phyloP scores from a whole-genome alignment of 73 alveolate species.

The Diophrys sp. region DNA sequence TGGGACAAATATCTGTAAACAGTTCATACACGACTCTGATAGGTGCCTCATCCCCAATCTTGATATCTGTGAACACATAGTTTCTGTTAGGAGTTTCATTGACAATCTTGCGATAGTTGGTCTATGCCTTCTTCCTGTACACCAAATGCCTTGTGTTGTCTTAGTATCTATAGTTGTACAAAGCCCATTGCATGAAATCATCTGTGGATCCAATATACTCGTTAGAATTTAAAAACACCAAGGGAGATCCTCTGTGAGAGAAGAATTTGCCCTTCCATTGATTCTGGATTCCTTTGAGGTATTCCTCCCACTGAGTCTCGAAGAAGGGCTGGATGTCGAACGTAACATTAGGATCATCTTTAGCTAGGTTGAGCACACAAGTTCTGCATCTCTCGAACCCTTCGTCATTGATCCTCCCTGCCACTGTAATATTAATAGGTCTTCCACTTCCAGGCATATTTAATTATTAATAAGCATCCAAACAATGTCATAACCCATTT shows the following conservation, averaged over 20 bases:
- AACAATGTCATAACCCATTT: too few relatives aligned
- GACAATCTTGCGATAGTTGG: constrained; percentile 12
- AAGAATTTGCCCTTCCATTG: constrained; percentile 57
- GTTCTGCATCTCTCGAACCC: constrained; percentile 47
- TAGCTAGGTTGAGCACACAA: constrained; percentile 33
- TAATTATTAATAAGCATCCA: too few relatives aligned
- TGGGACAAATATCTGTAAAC: constrained; percentile 70
- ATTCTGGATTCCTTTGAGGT: constrained; percentile 26
- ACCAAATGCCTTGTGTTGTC: constrained; percentile 40
- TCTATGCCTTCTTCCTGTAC: constrained; percentile 18
- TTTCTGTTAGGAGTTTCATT: constrained; percentile 40
- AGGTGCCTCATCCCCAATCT: constrained; percentile 32
- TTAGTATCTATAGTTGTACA: constrained; percentile 41
- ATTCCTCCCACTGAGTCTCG: constrained; percentile 68
- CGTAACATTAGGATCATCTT: constrained; percentile 25
- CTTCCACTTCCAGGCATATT: too few relatives aligned
- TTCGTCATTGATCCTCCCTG: constrained; percentile 56
- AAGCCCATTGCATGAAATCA: constrained; percentile 36
- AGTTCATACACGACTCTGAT: constrained; percentile 70
- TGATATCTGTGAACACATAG: constrained; percentile 27
- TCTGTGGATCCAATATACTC: constrained; percentile 15
- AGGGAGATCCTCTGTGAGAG: constrained; percentile 42
- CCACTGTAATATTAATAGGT: constrained; percentile 21
- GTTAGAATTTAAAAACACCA: constrained; percentile 40
- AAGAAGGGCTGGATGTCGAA: constrained; percentile 23